Conservation (phyloP, 1,284 basidiomycete genomes). For the Bjerkandera adusta region DNA sequence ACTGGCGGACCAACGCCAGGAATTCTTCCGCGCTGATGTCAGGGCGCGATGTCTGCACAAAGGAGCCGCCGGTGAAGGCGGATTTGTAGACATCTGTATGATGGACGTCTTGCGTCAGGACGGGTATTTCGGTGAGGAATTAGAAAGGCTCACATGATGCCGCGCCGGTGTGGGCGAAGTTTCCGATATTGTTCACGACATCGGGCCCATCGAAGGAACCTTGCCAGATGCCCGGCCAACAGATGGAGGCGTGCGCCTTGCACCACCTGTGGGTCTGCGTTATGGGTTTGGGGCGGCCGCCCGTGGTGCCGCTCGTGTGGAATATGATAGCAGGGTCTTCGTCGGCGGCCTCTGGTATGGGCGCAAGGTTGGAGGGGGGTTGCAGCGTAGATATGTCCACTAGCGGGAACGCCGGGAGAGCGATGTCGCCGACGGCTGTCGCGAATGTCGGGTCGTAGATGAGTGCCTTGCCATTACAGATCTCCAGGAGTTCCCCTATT, state of each 20-base stretch:
- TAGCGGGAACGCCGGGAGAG: constrained; percentile 12
- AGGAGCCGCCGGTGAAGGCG: constrained; percentile 24
- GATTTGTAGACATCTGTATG: constrained; percentile 26
- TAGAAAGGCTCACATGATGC: constrained; percentile 24
- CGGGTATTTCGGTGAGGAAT: not conserved
- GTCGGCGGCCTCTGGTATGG: constrained; percentile 9
- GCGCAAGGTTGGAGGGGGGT: constrained; percentile 7
- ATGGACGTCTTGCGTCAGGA: no score
- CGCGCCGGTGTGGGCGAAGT: constrained; percentile 26
- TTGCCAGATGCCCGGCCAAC: constrained; percentile 22
- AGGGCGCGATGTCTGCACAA: constrained; percentile 28
- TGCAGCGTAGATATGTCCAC: constrained; percentile 10
- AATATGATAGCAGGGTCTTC: constrained; percentile 30
- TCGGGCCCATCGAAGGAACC: constrained; percentile 19
- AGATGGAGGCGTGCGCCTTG: constrained; percentile 20
- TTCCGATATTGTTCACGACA: constrained; percentile 23
- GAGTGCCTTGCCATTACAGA: constrained; percentile 21
- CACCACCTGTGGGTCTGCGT: constrained; percentile 28
- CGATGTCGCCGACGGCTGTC: not conserved
- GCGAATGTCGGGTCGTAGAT: constrained; percentile 22
- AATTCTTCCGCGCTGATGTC: constrained; percentile 31
- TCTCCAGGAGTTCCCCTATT: constrained; percentile 20
- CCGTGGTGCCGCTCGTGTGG: constrained; percentile 32
- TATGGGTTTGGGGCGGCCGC: constrained; percentile 30
- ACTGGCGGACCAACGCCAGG: constrained; percentile 27